Base-by-base conservation (phyloP, 129 eudicot species). In the Dittrichia graveolens region DNA sequence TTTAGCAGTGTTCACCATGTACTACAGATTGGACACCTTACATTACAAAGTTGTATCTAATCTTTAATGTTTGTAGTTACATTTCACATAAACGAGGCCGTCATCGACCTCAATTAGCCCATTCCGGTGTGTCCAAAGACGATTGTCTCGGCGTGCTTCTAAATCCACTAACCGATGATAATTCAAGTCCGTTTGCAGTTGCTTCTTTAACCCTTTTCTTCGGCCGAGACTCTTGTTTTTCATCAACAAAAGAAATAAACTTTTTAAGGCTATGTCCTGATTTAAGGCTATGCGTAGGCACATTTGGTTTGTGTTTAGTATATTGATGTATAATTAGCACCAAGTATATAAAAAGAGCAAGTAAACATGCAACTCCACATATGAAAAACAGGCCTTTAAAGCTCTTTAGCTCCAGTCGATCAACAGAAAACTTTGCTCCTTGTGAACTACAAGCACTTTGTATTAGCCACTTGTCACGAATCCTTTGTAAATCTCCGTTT, bases 391-490 rank as follows among this genome's bases (percentile, higher is more conserved):
- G 84, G 61, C 98, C 98, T 62, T 73, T 68, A 72, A 92, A 92
- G 83, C 96, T 89, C 61, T 73, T 85, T 44, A 92, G 85, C 64
- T 85, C 66, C 10, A 91, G 88, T 46, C 79, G 75, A 73, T 89
- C 96, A 48, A 85, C 89, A 19, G 71, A 75, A 35, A 80, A 77
- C 73, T 83, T 73, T 10, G 96, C 71, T 34, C 79, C 82, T 66
- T 83, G 89, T 31, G 86, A 86, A 57, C 84, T 82, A 75, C 98
- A 92, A 48, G 91, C 88, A 55, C 94, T 85, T 71, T 85, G 72
- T 16, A 40, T 61, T 19, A 92, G 83, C 96, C 96, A 92, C 61
- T 92, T 92, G 83, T 89, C 94, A n/a, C 89, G 98, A 43, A 92
- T 89, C 70, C 94, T 48, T 75, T 92, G 96, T 18, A 91, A 83